Percentiles rank a stretch among this genome's conserved stretches.
Evolutionary conservation across 1,284 basidiomycete species (phyloP).

Genomic region (Porogramme epimiltina): DNA sequence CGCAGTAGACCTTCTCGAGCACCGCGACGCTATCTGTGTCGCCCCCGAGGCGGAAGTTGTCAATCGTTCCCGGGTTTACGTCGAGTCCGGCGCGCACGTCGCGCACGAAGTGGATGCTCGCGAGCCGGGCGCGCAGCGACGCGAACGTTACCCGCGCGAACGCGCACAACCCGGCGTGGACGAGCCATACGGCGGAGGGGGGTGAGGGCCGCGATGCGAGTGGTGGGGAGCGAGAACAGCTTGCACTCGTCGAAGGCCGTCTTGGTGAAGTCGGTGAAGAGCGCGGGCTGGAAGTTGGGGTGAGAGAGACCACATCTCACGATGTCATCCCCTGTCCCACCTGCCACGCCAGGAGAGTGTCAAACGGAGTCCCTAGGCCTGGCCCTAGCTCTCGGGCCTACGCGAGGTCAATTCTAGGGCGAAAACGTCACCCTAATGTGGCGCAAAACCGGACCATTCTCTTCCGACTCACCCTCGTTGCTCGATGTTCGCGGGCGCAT

Average conservation of each 20-base stretch:
- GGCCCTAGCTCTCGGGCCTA: conserved; percentile 37
- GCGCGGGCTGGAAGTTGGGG: conserved; percentile 66
- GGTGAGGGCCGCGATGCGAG: conserved; percentile 62
- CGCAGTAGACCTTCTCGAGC: conserved; percentile 79
- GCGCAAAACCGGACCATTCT: background rate
- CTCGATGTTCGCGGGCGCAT: conserved; percentile 89
- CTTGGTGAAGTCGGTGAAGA: conserved; percentile 80
- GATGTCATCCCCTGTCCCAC: conserved; percentile 88
- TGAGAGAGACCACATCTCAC: conserved; percentile 71
- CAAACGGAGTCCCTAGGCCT: background rate
- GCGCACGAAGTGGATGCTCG: conserved; percentile 89
- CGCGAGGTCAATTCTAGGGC: conserved; percentile 71
- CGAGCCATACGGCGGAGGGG: conserved; percentile 77
- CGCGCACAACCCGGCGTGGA: conserved; percentile 83
- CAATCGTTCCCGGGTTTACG: conserved; percentile 85
- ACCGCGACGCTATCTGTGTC: conserved; percentile 73
- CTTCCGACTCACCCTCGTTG: conserved; percentile 79
- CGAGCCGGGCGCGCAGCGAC: conserved; percentile 76
- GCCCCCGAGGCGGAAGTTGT: conserved; percentile 70
- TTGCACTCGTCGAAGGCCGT: conserved; percentile 89
- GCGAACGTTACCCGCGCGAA: conserved; percentile 74
- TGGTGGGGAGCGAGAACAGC: conserved; percentile 63
- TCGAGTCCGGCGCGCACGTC: conserved; percentile 89
- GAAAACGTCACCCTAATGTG: no score
- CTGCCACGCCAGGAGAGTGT: conserved; percentile 34